Conservation (phyloP, 345 rosid genomes). For the Dimocarpus longan region DNA sequence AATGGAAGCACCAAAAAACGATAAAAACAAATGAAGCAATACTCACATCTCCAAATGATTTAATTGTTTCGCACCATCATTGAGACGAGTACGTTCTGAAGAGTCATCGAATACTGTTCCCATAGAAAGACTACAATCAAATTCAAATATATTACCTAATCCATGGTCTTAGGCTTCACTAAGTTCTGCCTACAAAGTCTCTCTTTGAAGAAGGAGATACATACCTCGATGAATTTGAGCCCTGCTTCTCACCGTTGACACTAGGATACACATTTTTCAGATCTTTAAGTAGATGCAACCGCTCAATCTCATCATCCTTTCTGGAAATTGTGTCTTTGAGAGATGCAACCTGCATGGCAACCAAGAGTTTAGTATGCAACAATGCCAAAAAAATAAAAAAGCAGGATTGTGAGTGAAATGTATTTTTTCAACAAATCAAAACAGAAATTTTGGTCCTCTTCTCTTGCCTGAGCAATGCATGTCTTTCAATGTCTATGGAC, state of each 20-base stretch:
- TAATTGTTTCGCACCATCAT: conserved; percentile 30
- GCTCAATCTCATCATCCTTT: conserved; percentile 88
- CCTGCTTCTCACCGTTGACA: conserved; percentile 26
- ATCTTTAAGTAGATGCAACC: conserved; percentile 64
- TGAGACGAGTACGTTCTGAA: conserved; percentile 25
- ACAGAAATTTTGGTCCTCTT: not conserved
- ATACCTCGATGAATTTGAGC: conserved; percentile 24
- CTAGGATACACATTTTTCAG: conserved; percentile 39
- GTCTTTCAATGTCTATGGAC: not conserved
- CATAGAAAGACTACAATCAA: conserved; percentile 46
- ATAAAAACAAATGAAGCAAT: not conserved
- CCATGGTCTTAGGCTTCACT: conserved; percentile 35
- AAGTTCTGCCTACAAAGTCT: conserved; percentile 8
- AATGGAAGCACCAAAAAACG: not conserved
- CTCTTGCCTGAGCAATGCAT: too few relatives aligned
- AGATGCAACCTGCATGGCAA: conserved; percentile 57
- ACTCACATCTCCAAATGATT: conserved; percentile 48
- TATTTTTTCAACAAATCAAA: not conserved
- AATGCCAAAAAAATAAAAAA: not conserved
- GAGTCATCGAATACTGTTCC: conserved; percentile 50
- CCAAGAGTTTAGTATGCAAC: conserved; percentile 1
- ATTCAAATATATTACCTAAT: conserved; percentile 47
- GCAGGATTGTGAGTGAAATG: not conserved
- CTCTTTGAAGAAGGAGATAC: conserved; percentile 26
- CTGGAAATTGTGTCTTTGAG: conserved; percentile 78